These are phyloP conservation scores for Ophiostoma tasmaniense DNA, from an alignment of 2,329 filamentous ascomycete species.

Conservation along the genomic window DNA sequence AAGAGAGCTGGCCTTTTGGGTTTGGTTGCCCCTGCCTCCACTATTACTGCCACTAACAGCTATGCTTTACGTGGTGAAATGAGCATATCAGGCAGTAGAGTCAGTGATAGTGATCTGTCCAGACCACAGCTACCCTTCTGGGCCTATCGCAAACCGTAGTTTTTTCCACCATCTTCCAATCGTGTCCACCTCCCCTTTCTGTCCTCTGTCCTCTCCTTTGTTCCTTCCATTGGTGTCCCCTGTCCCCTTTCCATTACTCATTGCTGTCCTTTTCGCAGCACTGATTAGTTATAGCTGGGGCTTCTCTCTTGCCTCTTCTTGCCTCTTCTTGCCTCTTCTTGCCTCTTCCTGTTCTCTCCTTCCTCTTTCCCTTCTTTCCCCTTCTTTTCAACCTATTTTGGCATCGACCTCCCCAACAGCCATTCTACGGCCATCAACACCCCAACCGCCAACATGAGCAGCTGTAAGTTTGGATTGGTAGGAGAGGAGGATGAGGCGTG, in stretches of 20 bases:
- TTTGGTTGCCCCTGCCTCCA: neutral
- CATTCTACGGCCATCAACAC: slow-evolving; percentile 12
- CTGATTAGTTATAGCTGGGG: neutral
- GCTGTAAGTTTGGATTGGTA: slow-evolving; percentile 30
- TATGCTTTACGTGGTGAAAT: slow-evolving; percentile 21
- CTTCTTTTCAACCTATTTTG: slow-evolving; percentile 9
- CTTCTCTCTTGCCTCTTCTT: neutral
- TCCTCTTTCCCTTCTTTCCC: slow-evolving; percentile 4
- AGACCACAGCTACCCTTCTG: neutral
- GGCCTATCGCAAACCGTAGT: slow-evolving; percentile 9
- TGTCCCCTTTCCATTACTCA: slow-evolving; percentile 1
- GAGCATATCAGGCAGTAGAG: neutral
- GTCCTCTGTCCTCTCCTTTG: neutral
- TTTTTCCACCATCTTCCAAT: slow-evolving; percentile 13
- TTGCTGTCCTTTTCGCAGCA: slow-evolving; percentile 7
- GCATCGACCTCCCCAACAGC: neutral
- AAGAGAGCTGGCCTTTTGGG: neutral
- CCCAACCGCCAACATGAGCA: slow-evolving; percentile 29
- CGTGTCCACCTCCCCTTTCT: slow-evolving; percentile 8
- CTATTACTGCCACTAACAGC: neutral
- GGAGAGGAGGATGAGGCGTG: neutral
- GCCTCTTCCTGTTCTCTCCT: slow-evolving; percentile 7
- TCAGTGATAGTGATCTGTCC: neutral
- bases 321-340: slow-evolving; percentile 6
- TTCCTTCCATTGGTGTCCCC: slow-evolving; percentile 7